Base-by-base conservation (phyloP, 2,329 filamentous ascomycete genomes). In the Emmonsiellopsis sp. region DNA sequence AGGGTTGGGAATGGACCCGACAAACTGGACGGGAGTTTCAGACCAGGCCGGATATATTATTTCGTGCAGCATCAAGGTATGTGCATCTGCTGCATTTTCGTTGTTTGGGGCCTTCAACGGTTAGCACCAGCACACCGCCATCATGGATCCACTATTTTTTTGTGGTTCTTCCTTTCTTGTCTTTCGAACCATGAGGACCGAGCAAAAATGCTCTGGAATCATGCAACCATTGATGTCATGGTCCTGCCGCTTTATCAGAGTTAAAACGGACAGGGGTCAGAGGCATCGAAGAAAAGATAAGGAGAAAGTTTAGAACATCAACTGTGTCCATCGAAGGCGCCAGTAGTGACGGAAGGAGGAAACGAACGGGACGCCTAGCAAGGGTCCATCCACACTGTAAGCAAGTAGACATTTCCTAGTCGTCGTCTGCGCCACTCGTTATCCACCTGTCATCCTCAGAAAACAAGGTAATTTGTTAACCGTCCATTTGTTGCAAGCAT, bases 1-100 rank as follows among this genome's bases (percentile, higher is more conserved):
- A 15, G 34, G 34, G 34, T n/a, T 49, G 46, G 35, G 38, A 51
- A 51, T 35, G 49, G 49, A 51, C 49, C 49, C 49, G 49, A 51
- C 49, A 51, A 51, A 32, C 26, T 43, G 49, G 49, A 37, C 38
- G 49, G 47, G 40, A 13, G 35, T 31, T 49, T 49, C 9, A 51
- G 13, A 15, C 49, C 38, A 35, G n/a, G 40, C n/a, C 26, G 38
- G 41, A 34, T 32, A 44, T 16, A 26, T 34, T 20, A 44, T 43
- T 42, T 35, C 49, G 9, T 51, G 49, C 38, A 51, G 38, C 38
- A 32, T 11, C 10, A 40, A 40, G 20, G 3, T 3, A 26, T 26
- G 3, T 40, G 37, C 37, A 40, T 40, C 15, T 11, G 15, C 15
- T 3, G 37, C 11, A 11, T 40, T 40, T 40, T 11, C 11, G 15